These are phyloP conservation scores for Lindgomyces ingoldianus DNA, from an alignment of 495 filamentous ascomycete genomes.

Conservation along the genomic window DNA sequence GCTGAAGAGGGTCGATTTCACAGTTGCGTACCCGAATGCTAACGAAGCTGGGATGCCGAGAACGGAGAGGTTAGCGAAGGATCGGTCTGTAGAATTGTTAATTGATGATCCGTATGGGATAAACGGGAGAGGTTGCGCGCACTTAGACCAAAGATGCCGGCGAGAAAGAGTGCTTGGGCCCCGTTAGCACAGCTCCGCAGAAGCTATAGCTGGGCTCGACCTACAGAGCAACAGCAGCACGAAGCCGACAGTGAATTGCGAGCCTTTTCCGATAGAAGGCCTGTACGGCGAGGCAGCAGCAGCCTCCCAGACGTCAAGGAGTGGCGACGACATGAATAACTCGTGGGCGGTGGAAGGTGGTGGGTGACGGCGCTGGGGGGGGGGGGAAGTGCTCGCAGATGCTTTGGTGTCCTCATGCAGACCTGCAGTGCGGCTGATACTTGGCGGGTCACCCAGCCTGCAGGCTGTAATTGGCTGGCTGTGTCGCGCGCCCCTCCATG, in stretches of 20 bases:
- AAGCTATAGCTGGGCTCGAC: conserved; percentile 18
- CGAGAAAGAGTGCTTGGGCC: conserved; percentile 59
- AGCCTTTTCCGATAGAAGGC: conserved; percentile 76
- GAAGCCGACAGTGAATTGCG: conserved; percentile 82
- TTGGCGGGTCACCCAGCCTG: not conserved
- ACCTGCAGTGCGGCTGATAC: not conserved
- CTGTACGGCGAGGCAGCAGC: conserved; percentile 79
- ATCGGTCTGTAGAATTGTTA: conserved; percentile 71
- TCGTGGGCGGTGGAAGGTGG: conserved; percentile 4
- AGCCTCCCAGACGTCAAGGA: conserved; percentile 87
- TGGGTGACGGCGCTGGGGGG: conserved; percentile 5
- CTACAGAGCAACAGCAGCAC: conserved; percentile 68
- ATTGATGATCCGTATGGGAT: not conserved
- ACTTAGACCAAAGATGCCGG: conserved; percentile 81
- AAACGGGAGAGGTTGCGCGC: conserved; percentile 43
- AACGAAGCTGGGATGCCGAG: conserved; percentile 85
- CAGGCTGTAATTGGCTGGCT: not conserved
- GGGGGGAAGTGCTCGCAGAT: not conserved
- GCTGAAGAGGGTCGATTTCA: not conserved
- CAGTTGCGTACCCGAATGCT: conserved; percentile 74
- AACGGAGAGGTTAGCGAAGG: conserved; percentile 72
- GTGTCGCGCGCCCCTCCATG: not conserved
- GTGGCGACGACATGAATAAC: conserved; percentile 54
- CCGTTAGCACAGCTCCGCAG: conserved; percentile 34
- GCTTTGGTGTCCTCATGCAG: not conserved